Evolutionary conservation across 768 basidiomycete species (phyloP), one percentile per base, ranked within the genome.

Genomic region (Amanita rubescens): DNA sequence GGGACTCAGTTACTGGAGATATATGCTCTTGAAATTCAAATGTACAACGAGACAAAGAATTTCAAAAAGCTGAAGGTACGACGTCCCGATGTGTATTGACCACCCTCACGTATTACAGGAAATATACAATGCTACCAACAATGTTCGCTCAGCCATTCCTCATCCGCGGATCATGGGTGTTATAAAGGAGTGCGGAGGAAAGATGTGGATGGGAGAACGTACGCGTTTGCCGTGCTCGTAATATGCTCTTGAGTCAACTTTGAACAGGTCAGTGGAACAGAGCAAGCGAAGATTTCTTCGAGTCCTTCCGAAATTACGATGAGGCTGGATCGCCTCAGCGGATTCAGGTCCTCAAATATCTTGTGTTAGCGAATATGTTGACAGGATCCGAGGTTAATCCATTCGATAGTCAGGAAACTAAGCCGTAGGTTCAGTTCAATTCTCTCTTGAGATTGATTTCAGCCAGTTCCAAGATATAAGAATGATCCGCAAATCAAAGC

Each of bases 121-220:
- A 70, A 96, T 98, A 51, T 99, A 99, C 71, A 94, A 96, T 59
- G 94, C 95, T 9, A 87, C 91, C 11, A 90, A 90, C 58, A 81
- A 84, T 41, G 90, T 99, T 49, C 87, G 91, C 20, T 94, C 92
- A 7, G 96, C 96, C 9, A 97, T 99, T 57, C 94, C 96, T 14
- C 96, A 98, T 71, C 96, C 96, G 9, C 81, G 93, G 27, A 97
- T 98, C 63, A 94, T 97, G 88, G 96, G 95, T 39, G 92, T 98
- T 49, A 98, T 99, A 71, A 91, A 94, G 65, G 96, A 99, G 69
- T 98, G 95, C 60, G 96, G 96, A 14, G 96, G 96, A 2, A 99
- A 99, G 72, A 99, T 99, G 96, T 98, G 96, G 94, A 98, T 99
- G 96, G 93, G 91, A 55, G 96, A 98, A 77, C 89, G 95, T 87